A percentile compares a stretch with the other conserved stretches of the same genome.
These are phyloP conservation scores for Zygoascus meyerae DNA, from an alignment of 1,139 yeast genomes.

Conservation along the genomic window DNA sequence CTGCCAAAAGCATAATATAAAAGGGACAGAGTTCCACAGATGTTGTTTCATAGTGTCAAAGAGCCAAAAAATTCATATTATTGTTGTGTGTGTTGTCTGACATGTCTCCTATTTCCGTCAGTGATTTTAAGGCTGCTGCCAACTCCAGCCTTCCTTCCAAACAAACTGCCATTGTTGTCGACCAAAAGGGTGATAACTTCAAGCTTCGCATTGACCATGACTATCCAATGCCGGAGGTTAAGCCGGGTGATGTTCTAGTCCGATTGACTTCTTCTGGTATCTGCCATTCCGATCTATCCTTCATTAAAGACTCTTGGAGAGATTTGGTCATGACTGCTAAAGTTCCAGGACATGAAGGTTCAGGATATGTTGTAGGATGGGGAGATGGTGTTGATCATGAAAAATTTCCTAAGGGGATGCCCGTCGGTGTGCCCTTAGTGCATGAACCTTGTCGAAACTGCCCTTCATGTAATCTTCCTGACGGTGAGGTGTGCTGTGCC, in stretches of 20 bases:
- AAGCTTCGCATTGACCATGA: conserved; percentile 20
- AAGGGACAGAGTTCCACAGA: too few relatives aligned
- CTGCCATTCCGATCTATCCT: conserved; percentile 36
- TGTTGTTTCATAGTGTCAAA: too few relatives aligned
- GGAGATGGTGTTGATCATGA: conserved; percentile 19
- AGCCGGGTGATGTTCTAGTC: conserved; percentile 27
- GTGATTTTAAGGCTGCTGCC: conserved; percentile 5
- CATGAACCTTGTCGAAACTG: conserved; percentile 24
- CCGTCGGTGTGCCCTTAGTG: conserved; percentile 25
- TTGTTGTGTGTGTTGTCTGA: too few relatives aligned
- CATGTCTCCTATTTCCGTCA: not conserved
- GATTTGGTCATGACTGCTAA: conserved; percentile 12
- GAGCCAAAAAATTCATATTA: too few relatives aligned
- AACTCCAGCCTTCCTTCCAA: conserved; percentile 18
- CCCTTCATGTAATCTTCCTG: conserved; percentile 18
- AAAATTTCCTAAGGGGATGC: conserved; percentile 21
- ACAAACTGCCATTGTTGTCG: conserved; percentile 26
- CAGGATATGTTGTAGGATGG: conserved; percentile 25
- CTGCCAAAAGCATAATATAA: too few relatives aligned
- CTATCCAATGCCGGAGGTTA: conserved; percentile 29
- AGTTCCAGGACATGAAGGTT: conserved; percentile 28
- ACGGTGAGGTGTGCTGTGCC: conserved; percentile 21
- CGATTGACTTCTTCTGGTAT: conserved; percentile 32
- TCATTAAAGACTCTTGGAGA: conserved; percentile 23
- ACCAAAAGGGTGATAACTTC: conserved; percentile 19